Evolutionary conservation across 441 rosid genomes (phyloP).

Genomic region (Biscutella laevigata): DNA sequence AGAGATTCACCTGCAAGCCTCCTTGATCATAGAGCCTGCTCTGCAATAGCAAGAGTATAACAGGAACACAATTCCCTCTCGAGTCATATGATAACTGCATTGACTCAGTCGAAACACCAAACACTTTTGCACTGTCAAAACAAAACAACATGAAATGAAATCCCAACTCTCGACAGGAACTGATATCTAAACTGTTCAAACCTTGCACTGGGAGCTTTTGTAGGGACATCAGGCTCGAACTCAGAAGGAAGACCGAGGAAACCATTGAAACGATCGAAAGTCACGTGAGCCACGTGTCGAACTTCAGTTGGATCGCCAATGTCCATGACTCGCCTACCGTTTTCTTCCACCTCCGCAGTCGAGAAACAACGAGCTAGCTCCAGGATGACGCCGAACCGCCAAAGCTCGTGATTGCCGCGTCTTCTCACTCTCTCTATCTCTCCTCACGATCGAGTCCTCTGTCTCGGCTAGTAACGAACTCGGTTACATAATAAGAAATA

Average conservation of each 20-base stretch:
- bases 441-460: slow-evolving; percentile 1
- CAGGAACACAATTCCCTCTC: slow-evolving; percentile 61
- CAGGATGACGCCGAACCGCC: slow-evolving; percentile 26
- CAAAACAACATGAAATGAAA: neutral
- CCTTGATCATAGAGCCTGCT: slow-evolving; percentile 49
- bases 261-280: slow-evolving; percentile 80
- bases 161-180: too few species aligned
- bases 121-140: slow-evolving; percentile 43
- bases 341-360: slow-evolving; percentile 21
- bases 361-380: slow-evolving; percentile 29
- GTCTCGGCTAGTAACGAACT: slow-evolving; percentile 18
- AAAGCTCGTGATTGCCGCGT: slow-evolving; percentile 9
- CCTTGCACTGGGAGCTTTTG: slow-evolving; percentile 86
- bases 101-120: slow-evolving; percentile 64
- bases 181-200: too few species aligned
- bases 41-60: slow-evolving; percentile 48
- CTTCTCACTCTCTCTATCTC: slow-evolving; percentile 22
- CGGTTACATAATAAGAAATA: neutral
- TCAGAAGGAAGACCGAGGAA: slow-evolving; percentile 81
- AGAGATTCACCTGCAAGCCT: slow-evolving; percentile 55
- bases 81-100: slow-evolving; percentile 61
- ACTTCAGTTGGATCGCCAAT: slow-evolving; percentile 74
- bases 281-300: slow-evolving; percentile 76
- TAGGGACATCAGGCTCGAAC: slow-evolving; percentile 76
- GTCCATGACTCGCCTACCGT: slow-evolving; percentile 56